Conservation (phyloP, 306 rosid species). For the Cucurbita argyrosperma region DNA sequence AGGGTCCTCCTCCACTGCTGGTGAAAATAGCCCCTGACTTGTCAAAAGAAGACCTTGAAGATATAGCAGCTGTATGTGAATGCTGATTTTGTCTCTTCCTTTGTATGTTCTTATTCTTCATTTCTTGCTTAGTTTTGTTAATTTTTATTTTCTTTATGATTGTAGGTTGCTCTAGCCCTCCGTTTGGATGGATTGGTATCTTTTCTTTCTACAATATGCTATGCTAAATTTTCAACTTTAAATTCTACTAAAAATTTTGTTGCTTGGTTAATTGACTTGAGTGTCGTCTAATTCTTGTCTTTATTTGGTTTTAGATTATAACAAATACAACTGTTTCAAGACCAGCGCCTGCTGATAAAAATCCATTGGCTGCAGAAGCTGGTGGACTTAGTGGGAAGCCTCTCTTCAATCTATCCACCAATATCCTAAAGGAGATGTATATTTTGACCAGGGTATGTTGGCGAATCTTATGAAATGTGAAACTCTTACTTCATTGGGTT, state of each 20-base stretch:
- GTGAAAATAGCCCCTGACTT: slow-evolving; percentile 98
- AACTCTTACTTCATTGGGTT: background rate
- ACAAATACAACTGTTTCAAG: slow-evolving; percentile 92
- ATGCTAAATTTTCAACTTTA: background rate
- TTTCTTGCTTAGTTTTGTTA: slow-evolving; percentile 3
- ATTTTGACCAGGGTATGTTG: slow-evolving; percentile 68
- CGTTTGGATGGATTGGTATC: slow-evolving; percentile 91
- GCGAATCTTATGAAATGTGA: slow-evolving; percentile 3
- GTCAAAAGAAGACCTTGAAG: slow-evolving; percentile 96
- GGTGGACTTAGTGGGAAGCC: slow-evolving; percentile 99
- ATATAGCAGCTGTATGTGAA: slow-evolving; percentile 83
- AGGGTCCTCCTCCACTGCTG: slow-evolving; percentile 96
- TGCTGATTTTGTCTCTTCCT: background rate
- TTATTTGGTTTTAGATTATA: slow-evolving; percentile 40
- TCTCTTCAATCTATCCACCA: slow-evolving; percentile 59
- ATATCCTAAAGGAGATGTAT: slow-evolving; percentile 72
- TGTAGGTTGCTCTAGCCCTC: slow-evolving; percentile 76
- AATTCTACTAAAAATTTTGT: background rate
- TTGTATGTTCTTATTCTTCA: background rate
- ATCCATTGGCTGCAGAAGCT: slow-evolving; percentile 55
- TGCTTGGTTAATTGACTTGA: background rate
- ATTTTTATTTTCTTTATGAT: slow-evolving; percentile 16
- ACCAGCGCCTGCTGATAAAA: slow-evolving; percentile 39
- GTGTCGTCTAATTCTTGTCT: background rate
- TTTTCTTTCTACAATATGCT: slow-evolving; percentile 11